A percentile compares a stretch with the other conserved stretches of the same genome.
phyloP scores from a whole-genome alignment of 164 flowering plant genomes.

The Houttuynia cordata region DNA sequence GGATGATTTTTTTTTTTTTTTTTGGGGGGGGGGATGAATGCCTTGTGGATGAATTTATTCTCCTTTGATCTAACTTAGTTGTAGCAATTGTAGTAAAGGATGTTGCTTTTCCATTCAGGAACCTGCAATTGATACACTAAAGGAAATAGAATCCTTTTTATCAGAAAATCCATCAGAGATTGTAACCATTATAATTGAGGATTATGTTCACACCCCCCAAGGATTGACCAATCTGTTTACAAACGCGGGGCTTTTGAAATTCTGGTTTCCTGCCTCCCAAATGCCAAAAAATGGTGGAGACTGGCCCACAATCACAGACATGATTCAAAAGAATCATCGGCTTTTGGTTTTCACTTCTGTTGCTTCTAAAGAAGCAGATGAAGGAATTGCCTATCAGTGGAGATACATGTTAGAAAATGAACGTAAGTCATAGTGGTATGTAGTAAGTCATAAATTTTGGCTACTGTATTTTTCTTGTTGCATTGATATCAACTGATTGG shows the following conservation, averaged over 20 bases:
- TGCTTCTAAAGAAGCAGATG: slow-evolving; percentile 80
- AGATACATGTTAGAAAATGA: slow-evolving; percentile 90
- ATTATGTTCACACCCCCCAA: slow-evolving; percentile 88
- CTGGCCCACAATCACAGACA: slow-evolving; percentile 87
- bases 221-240: slow-evolving; percentile 72
- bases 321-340: slow-evolving; percentile 67
- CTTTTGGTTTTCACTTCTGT: slow-evolving; percentile 86
- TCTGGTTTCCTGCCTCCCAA: slow-evolving; percentile 81
- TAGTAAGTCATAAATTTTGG: too few relatives aligned
- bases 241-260: slow-evolving; percentile 69
- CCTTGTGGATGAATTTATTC: too few relatives aligned
- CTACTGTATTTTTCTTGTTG: background rate
- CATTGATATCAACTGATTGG: background rate
- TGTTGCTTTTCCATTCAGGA: slow-evolving; percentile 25
- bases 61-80: too few relatives aligned
- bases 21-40: too few relatives aligned
- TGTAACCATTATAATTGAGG: slow-evolving; percentile 92
- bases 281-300: slow-evolving; percentile 87
- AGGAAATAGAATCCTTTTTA: slow-evolving; percentile 87
- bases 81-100: background rate
- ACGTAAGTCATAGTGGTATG: slow-evolving; percentile 28
- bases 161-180: slow-evolving; percentile 64
- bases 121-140: slow-evolving; percentile 90
- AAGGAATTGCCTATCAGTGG: slow-evolving; percentile 97
- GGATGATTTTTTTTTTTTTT: too few relatives aligned